Percentiles rank a stretch among this genome's conserved stretches.
Conservation (phyloP, 169 alveolate species). For the Besnoitia besnoiti region DNA sequence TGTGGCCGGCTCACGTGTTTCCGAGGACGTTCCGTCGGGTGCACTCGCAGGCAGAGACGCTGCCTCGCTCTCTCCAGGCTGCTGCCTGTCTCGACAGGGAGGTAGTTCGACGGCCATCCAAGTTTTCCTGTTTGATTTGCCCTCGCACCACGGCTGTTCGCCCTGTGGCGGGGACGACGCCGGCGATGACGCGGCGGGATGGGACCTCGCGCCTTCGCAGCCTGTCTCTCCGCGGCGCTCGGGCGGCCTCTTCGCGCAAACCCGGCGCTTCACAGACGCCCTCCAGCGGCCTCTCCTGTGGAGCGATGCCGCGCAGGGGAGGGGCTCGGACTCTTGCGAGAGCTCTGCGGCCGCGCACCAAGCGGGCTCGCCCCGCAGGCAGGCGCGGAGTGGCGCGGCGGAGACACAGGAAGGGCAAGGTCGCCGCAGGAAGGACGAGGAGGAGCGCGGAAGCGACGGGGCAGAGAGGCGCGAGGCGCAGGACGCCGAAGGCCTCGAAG, state of each 20-base stretch:
- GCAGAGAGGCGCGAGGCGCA: too few species aligned
- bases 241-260: not conserved
- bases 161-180: not conserved
- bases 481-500: not conserved
- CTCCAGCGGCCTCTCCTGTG: not conserved
- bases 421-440: not conserved
- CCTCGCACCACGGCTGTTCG: not conserved
- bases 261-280: not conserved
- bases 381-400: too few species aligned
- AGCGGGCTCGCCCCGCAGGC: too few species aligned
- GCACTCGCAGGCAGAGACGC: too few species aligned
- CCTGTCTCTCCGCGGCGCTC: not conserved
- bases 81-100: not conserved
- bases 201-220: too few species aligned
- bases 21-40: not conserved
- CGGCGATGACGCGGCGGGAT: not conserved
- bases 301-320: too few species aligned
- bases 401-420: too few species aligned
- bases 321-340: too few species aligned
- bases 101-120: not conserved
- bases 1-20: not conserved
- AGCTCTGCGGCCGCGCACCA: too few species aligned
- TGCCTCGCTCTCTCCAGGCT: too few species aligned
- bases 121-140: not conserved
- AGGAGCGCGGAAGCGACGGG: too few species aligned